These are phyloP conservation scores for Gracilaria vermiculophylla DNA, from an alignment of 23 red algal genomes.

Conservation along the genomic window DNA sequence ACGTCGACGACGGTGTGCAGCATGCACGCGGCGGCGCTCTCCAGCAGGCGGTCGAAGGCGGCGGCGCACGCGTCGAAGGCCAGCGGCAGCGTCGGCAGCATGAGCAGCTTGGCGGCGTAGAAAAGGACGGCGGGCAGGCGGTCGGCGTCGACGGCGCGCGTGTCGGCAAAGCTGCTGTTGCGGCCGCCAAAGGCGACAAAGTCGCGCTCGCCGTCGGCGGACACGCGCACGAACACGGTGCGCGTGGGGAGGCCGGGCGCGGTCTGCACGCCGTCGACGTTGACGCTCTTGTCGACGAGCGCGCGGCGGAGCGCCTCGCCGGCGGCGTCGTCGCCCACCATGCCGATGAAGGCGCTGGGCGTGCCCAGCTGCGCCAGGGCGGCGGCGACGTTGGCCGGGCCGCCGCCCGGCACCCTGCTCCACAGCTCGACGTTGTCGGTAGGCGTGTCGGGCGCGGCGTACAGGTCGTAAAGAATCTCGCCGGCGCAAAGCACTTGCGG, in stretches of 20 bases:
- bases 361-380: conserved; percentile 46
- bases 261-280: conserved; percentile 28
- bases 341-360: conserved; percentile 34
- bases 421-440: neutral
- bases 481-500: conserved; percentile 49
- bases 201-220: conserved; percentile 14
- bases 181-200: conserved; percentile 68
- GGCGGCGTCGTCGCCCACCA: conserved; percentile 37
- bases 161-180: conserved; percentile 48
- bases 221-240: conserved; percentile 22
- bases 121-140: conserved; percentile 38
- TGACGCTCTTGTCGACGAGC: conserved; percentile 27
- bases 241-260: neutral
- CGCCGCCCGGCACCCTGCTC: conserved; percentile 30
- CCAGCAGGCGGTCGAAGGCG: conserved; percentile 14
- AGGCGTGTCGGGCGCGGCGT: conserved; percentile 10
- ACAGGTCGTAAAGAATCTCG: conserved; percentile 48
- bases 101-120: conserved; percentile 44
- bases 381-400: conserved; percentile 22
- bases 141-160: conserved; percentile 4
- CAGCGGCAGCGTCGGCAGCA: conserved; percentile 40
- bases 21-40: conserved; percentile 43
- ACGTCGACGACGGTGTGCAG: conserved; percentile 47
- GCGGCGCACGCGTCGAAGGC: conserved; percentile 3
- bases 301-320: neutral